These are phyloP conservation scores for Rhodotorula mucilaginosa DNA, from an alignment of 1,284 basidiomycete genomes.

Conservation along the genomic window DNA sequence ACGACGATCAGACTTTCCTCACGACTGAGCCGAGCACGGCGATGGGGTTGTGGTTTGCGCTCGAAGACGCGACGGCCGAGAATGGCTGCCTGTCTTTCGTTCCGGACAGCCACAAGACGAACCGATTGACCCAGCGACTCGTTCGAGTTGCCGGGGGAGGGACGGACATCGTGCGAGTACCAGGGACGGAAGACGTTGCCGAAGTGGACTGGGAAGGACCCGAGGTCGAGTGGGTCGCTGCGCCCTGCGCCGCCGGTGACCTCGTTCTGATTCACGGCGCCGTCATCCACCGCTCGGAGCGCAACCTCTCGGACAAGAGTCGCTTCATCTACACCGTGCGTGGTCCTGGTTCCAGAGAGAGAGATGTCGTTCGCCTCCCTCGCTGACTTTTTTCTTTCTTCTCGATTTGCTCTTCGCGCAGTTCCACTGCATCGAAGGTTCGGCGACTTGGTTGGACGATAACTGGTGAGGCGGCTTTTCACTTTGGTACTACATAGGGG, in stretches of 20 bases:
- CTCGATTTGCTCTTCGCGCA: background rate
- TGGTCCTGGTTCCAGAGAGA: background rate
- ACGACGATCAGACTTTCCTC: conserved; percentile 59
- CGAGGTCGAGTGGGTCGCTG: conserved; percentile 63
- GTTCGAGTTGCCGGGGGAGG: conserved; percentile 59
- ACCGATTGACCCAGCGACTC: conserved; percentile 72
- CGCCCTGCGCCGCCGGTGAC: conserved; percentile 71
- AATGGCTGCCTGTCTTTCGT: conserved; percentile 91
- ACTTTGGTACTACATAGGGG: no score
- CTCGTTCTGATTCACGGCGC: conserved; percentile 76
- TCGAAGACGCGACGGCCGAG: conserved; percentile 76
- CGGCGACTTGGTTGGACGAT: conserved; percentile 63
- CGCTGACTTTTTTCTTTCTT: no score
- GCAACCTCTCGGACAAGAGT: conserved; percentile 65
- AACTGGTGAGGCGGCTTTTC: conserved; percentile 55
- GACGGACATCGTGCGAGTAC: conserved; percentile 72
- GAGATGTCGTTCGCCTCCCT: background rate
- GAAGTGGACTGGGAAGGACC: conserved; percentile 44
- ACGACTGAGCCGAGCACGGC: conserved; percentile 89
- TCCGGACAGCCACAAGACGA: conserved; percentile 77
- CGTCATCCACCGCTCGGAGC: conserved; percentile 78
- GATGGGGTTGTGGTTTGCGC: conserved; percentile 91
- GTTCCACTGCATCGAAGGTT: conserved; percentile 68
- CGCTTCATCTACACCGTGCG: conserved; percentile 76
- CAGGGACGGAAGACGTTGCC: conserved; percentile 43